A percentile compares a stretch with the other conserved stretches of the same genome.
Evolutionary conservation across 345 rosid genomes (phyloP).

Genomic region (Lepidium africanum): DNA sequence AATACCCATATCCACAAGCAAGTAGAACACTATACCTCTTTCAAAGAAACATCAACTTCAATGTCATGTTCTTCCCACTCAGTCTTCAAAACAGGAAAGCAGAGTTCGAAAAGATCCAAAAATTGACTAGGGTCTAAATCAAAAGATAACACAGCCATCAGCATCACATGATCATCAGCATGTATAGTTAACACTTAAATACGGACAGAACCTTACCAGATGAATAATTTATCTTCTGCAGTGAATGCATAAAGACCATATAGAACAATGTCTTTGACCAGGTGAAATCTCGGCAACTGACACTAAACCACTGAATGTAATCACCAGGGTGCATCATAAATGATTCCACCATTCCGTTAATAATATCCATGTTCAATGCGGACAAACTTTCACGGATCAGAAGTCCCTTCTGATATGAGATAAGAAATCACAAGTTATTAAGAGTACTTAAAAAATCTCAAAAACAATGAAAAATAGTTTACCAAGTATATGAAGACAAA

Average conservation of each 20-base stretch:
- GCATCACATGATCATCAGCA: not conserved
- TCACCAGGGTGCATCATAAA: constrained; percentile 44
- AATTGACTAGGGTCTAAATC: constrained; percentile 36
- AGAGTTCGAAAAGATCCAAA: constrained; percentile 54
- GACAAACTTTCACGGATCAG: constrained; percentile 36
- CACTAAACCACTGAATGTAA: constrained; percentile 45
- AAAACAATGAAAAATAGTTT: not conserved
- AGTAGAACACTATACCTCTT: constrained; percentile 43
- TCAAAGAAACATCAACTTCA: constrained; percentile 29
- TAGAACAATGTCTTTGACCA: constrained; percentile 60
- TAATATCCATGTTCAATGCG: constrained; percentile 48
- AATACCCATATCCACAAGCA: constrained; percentile 4
- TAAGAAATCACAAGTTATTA: constrained; percentile 4
- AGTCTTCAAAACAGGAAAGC: constrained; percentile 57
- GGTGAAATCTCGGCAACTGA: constrained; percentile 39
- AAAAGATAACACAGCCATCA: constrained; percentile 21
- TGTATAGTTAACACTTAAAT: not conserved
- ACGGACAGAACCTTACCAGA: constrained; percentile 20
- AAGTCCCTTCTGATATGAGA: constrained; percentile 32
- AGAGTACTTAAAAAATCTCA: not conserved
- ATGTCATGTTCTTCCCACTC: constrained; percentile 57
- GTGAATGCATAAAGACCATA: constrained; percentile 65
- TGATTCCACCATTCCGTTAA: constrained; percentile 50
- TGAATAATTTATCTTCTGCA: constrained; percentile 24
- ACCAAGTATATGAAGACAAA: not conserved